Percentiles rank a stretch among this genome's conserved stretches.
phyloP scores from a whole-genome alignment of 2,329 filamentous ascomycete species.

The Diplodia intermedia region DNA sequence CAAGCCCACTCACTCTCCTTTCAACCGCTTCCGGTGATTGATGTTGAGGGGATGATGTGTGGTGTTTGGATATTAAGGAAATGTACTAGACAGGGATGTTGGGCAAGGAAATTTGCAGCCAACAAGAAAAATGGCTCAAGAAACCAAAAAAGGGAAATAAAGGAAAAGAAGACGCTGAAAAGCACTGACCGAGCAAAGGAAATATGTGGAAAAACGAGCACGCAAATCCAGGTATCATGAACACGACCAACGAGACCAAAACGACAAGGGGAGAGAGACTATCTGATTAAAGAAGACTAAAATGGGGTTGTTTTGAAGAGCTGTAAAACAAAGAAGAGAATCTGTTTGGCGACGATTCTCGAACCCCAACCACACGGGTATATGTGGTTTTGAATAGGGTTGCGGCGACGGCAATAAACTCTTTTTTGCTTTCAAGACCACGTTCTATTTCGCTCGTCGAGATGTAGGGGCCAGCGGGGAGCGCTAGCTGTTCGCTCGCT shows the following conservation, averaged over 20 bases:
- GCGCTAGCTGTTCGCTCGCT: conserved; percentile 11
- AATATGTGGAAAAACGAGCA: conserved; percentile 8
- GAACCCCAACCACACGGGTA: neutral
- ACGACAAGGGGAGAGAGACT: conserved; percentile 10
- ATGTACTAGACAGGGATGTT: neutral
- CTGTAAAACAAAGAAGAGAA: conserved; percentile 20
- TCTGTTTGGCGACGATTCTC: conserved; percentile 18
- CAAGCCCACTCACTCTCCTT: neutral
- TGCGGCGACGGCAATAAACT: neutral
- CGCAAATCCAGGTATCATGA: conserved; percentile 31
- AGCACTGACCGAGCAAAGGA: conserved; percentile 13
- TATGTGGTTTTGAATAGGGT: neutral
- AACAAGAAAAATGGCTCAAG: conserved; percentile 2
- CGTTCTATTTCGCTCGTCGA: conserved; percentile 16
- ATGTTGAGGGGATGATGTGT: conserved; percentile 2
- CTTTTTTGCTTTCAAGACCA: conserved; percentile 19
- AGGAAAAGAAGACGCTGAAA: conserved; percentile 19
- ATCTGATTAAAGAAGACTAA: conserved; percentile 17
- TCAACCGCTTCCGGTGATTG: conserved; percentile 14
- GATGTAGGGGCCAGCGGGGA: neutral
- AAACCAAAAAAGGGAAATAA: neutral
- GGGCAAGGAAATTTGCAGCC: neutral
- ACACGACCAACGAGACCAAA: conserved; percentile 19
- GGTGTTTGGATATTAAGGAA: conserved; percentile 23
- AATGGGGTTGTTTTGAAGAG: neutral